These are phyloP conservation scores for Solanum acaule DNA, from an alignment of 257 asterid genomes.

Conservation along the genomic window DNA sequence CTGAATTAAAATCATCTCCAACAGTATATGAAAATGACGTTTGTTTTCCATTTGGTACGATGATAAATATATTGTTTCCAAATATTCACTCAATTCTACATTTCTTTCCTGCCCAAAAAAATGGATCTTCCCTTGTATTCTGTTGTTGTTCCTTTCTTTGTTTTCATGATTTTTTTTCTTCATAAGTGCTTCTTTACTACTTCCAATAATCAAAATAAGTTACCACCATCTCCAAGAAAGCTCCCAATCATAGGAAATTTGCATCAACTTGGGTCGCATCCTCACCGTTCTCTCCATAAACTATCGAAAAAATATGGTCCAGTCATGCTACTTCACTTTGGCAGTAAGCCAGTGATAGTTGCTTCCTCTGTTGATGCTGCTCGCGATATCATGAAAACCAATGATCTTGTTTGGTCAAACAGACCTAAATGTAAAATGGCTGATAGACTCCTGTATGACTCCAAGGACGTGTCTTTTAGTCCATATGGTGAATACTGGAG, in stretches of 20 bases:
- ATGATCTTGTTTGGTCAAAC: not conserved
- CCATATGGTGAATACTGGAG: conserved; percentile 31
- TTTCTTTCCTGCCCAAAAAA: not conserved
- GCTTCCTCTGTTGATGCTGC: conserved; percentile 47
- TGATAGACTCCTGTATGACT: not conserved
- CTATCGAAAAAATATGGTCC: conserved; percentile 33
- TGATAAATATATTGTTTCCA: not conserved
- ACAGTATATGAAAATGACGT: not conserved
- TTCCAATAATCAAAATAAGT: not conserved
- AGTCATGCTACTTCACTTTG: conserved; percentile 43
- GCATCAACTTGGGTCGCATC: conserved; percentile 25
- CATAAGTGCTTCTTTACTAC: not conserved
- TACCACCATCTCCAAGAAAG: conserved; percentile 43
- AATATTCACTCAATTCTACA: not conserved
- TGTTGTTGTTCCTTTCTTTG: not conserved
- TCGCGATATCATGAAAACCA: conserved; percentile 30
- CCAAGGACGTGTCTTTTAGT: not conserved
- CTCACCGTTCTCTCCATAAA: conserved; percentile 33
- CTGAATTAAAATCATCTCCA: too few species aligned
- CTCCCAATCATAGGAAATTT: conserved; percentile 51
- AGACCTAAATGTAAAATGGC: not conserved
- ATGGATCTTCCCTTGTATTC: not conserved
- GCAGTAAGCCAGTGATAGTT: conserved; percentile 28
- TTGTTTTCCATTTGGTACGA: not conserved
- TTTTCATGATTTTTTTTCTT: conserved; percentile 2